A percentile compares a stretch with the other conserved stretches of the same genome.
Conservation (phyloP, 495 filamentous ascomycete genomes). For the Penicillium canescens region DNA sequence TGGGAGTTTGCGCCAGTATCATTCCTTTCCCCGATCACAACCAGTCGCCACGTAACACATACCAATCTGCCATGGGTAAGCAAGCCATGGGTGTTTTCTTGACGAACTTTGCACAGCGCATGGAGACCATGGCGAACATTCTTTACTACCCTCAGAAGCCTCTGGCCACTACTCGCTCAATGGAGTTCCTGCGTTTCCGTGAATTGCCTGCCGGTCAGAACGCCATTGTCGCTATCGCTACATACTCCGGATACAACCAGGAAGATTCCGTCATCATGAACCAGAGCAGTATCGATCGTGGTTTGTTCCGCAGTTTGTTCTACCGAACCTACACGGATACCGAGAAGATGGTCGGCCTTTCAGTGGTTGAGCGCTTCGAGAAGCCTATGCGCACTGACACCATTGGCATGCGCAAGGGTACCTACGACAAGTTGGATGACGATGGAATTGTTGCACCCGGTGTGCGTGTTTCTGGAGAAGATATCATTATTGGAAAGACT, state of each 20-base stretch:
- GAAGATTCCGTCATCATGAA: slow-evolving; percentile 99
- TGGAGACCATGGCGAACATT: slow-evolving; percentile 99
- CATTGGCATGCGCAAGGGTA: slow-evolving; percentile 86
- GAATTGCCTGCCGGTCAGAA: slow-evolving; percentile 97
- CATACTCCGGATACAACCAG: slow-evolving; percentile 99
- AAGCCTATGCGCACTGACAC: slow-evolving; percentile 89
- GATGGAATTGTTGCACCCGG: slow-evolving; percentile 93
- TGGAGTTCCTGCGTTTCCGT: slow-evolving; percentile 98
- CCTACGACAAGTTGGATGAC: slow-evolving; percentile 96
- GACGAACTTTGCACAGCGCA: slow-evolving; percentile 91
- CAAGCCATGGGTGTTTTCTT: slow-evolving; percentile 99
- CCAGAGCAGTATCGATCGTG: slow-evolving; percentile 96
- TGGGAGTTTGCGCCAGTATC: slow-evolving; percentile 97
- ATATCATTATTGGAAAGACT: slow-evolving; percentile 99
- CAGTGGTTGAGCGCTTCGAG: slow-evolving; percentile 88
- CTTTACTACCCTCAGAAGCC: slow-evolving; percentile 99
- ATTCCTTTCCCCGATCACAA: slow-evolving; percentile 99
- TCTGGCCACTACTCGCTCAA: slow-evolving; percentile 90
- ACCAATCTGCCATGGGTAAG: slow-evolving; percentile 99
- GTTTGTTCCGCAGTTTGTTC: slow-evolving; percentile 95
- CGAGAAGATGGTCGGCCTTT: slow-evolving; percentile 91
- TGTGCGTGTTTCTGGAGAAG: slow-evolving; percentile 91
- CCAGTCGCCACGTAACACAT: slow-evolving; percentile 97
- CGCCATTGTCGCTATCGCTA: slow-evolving; percentile 95
- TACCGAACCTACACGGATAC: slow-evolving; percentile 95